These are phyloP conservation scores for Waltergamsia citrina DNA, from an alignment of 2,329 filamentous ascomycete genomes.

Conservation along the genomic window DNA sequence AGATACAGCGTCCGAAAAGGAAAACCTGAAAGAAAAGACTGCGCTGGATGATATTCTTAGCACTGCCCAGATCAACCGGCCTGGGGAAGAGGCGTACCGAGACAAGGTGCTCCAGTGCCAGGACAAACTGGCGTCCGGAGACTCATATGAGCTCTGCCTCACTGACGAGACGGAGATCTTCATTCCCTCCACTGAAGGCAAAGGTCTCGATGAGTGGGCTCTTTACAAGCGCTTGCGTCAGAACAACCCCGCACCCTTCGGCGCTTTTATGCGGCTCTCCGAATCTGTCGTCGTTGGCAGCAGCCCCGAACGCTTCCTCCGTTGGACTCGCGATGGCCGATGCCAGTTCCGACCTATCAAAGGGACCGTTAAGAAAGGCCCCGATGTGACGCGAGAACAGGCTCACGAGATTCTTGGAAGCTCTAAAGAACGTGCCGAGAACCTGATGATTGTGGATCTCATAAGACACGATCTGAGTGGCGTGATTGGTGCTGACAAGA, in stretches of 20 bases:
- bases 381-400: slow-evolving; percentile 6
- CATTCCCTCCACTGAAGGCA: neutral
- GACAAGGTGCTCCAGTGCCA: slow-evolving; percentile 8
- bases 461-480: slow-evolving; percentile 64
- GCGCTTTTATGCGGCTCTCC: slow-evolving; percentile 51
- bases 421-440: slow-evolving; percentile 64
- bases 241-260: slow-evolving; percentile 27
- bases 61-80: neutral
- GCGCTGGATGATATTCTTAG: neutral
- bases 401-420: slow-evolving; percentile 19
- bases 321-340: slow-evolving; percentile 29
- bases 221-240: slow-evolving; percentile 8
- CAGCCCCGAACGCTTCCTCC: slow-evolving; percentile 56
- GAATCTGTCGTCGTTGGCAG: slow-evolving; percentile 41
- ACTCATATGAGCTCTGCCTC: slow-evolving; percentile 10
- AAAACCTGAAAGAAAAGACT: too few relatives aligned
- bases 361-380: slow-evolving; percentile 55
- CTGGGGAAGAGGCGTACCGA: slow-evolving; percentile 5
- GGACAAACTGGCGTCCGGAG: slow-evolving; percentile 5
- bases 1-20: too few relatives aligned
- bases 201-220: slow-evolving; percentile 3
- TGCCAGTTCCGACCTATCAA: slow-evolving; percentile 65
- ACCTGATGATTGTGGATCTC: slow-evolving; percentile 70
- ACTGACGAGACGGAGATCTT: slow-evolving; percentile 12
- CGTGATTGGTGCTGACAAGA: slow-evolving; percentile 46